Evolutionary conservation across 2,329 filamentous ascomycete genomes (phyloP).

Genomic region (Aspergillus pseudoviridinutans): DNA sequence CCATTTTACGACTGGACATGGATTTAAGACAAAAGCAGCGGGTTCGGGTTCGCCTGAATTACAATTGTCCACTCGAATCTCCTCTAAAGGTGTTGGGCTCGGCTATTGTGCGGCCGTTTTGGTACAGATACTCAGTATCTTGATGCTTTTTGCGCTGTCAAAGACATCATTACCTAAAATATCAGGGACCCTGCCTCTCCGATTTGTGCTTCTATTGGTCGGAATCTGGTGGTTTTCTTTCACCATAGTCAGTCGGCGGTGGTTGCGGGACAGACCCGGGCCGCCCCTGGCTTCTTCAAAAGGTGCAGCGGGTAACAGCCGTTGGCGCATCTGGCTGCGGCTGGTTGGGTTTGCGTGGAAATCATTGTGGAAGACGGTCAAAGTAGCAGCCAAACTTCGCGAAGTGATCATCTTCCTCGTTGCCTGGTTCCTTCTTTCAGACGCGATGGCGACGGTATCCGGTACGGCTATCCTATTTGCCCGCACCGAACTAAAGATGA

Average conservation of each 20-base stretch:
- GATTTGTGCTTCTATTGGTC: conserved; percentile 75
- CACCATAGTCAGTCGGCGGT: conserved; percentile 75
- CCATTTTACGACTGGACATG: conserved; percentile 2
- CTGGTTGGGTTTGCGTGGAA: conserved; percentile 79
- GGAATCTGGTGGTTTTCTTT: conserved; percentile 87
- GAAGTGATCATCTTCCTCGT: conserved; percentile 77
- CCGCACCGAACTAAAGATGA: conserved; percentile 82
- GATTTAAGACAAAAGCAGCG: conserved; percentile 2
- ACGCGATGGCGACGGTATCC: conserved; percentile 85
- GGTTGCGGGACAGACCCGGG: conserved; percentile 77
- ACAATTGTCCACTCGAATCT: conserved; percentile 78
- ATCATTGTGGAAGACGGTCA: conserved; percentile 71
- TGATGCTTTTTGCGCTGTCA: conserved; percentile 58
- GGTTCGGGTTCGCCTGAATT: conserved; percentile 58
- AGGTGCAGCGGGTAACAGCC: conserved; percentile 10
- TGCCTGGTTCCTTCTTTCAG: conserved; percentile 87
- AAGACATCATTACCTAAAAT: conserved; percentile 46
- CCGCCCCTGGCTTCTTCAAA: conserved; percentile 53
- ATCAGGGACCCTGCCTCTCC: conserved; percentile 72
- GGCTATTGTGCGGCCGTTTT: conserved; percentile 81
- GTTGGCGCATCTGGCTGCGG: conserved; percentile 52
- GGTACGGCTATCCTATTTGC: conserved; percentile 90
- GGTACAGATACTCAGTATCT: conserved; percentile 73
- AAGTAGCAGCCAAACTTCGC: conserved; percentile 64
- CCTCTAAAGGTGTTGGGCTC: conserved; percentile 81